phyloP scores from a whole-genome alignment of 2,329 filamentous ascomycete genomes.

The Pseudogymnoascus sp. region DNA sequence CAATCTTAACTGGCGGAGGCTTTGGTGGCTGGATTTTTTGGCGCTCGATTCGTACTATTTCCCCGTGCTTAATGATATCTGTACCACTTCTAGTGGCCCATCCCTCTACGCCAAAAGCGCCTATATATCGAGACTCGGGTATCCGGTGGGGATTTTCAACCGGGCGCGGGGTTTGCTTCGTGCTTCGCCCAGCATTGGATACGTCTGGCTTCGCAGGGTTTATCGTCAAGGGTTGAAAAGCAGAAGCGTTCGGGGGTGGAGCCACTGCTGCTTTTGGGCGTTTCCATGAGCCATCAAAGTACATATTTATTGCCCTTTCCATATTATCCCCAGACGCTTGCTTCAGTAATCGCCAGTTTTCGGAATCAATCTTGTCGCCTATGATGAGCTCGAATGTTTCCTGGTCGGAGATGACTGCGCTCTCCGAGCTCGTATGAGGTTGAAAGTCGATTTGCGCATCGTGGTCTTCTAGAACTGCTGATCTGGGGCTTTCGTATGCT shows the following conservation, averaged over 20 bases:
- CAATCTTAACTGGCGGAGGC: slow-evolving; percentile 37
- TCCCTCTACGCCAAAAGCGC: slow-evolving; percentile 82
- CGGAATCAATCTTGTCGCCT: slow-evolving; percentile 46
- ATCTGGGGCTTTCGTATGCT: neutral
- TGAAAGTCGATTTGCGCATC: slow-evolving; percentile 13
- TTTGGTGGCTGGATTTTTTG: slow-evolving; percentile 62
- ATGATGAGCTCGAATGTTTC: slow-evolving; percentile 53
- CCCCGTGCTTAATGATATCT: slow-evolving; percentile 70
- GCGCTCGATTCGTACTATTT: slow-evolving; percentile 78
- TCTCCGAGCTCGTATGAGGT: slow-evolving; percentile 22
- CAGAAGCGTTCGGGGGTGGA: slow-evolving; percentile 8
- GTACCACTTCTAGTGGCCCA: slow-evolving; percentile 85
- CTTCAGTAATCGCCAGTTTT: slow-evolving; percentile 44
- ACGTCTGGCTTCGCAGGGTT: slow-evolving; percentile 19
- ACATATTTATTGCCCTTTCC: slow-evolving; percentile 61
- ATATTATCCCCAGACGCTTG: slow-evolving; percentile 50
- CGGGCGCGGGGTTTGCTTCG: slow-evolving; percentile 8
- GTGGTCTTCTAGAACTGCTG: neutral
- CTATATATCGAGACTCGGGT: slow-evolving; percentile 67
- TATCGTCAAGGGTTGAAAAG: slow-evolving; percentile 19
- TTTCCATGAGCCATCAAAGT: slow-evolving; percentile 63
- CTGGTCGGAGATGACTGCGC: slow-evolving; percentile 43
- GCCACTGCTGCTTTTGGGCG: slow-evolving; percentile 20
- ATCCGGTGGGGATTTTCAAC: slow-evolving; percentile 11
- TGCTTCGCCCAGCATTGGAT: slow-evolving; percentile 26